Conservation (phyloP, 345 rosid species). For the Zanthoxylum bungeanum region DNA sequence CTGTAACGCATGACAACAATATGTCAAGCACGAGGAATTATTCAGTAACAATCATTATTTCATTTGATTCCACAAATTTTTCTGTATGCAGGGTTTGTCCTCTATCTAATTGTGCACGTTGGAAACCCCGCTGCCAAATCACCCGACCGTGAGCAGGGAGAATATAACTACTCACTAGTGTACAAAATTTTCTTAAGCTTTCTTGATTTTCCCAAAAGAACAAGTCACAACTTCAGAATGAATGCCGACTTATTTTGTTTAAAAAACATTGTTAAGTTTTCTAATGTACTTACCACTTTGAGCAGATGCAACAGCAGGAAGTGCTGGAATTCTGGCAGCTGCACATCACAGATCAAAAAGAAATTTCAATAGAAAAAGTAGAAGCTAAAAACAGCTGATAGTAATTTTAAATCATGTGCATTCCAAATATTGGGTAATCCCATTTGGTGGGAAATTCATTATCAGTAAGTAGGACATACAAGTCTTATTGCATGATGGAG, state of each 20-base stretch:
- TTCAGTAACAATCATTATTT: background rate
- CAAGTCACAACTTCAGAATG: background rate
- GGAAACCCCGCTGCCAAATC: too few species aligned
- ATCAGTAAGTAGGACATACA: slow-evolving; percentile 33
- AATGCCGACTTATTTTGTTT: background rate
- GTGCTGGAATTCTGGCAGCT: slow-evolving; percentile 88
- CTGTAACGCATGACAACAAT: slow-evolving; percentile 29
- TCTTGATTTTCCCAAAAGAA: background rate
- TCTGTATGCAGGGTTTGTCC: background rate
- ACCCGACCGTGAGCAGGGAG: too few species aligned
- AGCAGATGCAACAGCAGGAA: slow-evolving; percentile 87
- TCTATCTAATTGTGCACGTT: background rate
- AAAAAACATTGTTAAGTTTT: background rate
- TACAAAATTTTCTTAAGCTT: background rate
- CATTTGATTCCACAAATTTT: background rate
- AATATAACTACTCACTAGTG: too few species aligned
- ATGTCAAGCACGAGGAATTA: background rate
- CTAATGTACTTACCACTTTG: slow-evolving; percentile 52
- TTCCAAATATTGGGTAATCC: background rate
- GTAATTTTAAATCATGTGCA: background rate
- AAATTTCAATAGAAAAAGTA: background rate
- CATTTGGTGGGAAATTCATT: background rate
- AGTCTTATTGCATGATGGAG: slow-evolving; percentile 79
- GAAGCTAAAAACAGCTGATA: background rate
- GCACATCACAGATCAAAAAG: slow-evolving; percentile 19